Evolutionary conservation across 2,329 filamentous ascomycete genomes (phyloP).

Genomic region (Magnaporthiopsis poae): DNA sequence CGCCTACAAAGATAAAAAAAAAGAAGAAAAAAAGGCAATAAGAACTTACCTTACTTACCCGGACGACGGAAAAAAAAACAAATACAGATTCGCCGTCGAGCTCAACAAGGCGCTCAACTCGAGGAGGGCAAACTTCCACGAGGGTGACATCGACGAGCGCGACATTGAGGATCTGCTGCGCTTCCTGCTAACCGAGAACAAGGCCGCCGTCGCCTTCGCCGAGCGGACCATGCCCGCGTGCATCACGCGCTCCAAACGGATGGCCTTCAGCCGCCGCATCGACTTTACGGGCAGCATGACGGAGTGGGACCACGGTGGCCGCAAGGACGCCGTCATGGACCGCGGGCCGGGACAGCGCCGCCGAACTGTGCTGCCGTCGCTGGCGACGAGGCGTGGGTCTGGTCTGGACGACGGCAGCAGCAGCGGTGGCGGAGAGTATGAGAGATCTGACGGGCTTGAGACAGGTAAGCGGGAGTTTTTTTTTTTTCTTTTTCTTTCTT

Average conservation of each 20-base stretch:
- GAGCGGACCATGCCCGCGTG: slow-evolving; percentile 15
- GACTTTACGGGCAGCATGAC: slow-evolving; percentile 16
- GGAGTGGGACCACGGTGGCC: slow-evolving; percentile 16
- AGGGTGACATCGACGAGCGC: slow-evolving; percentile 15
- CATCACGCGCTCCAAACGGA: slow-evolving; percentile 20
- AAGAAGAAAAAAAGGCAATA: not conserved
- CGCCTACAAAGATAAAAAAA: not conserved
- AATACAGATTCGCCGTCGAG: slow-evolving; percentile 16
- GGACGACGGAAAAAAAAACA: no score
- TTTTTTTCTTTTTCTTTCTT: not conserved
- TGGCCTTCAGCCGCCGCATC: slow-evolving; percentile 17
- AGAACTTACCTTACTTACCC: no score
- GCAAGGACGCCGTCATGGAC: slow-evolving; percentile 4
- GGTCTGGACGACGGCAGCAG: not conserved
- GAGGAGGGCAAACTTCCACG: slow-evolving; percentile 9
- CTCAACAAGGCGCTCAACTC: slow-evolving; percentile 22
- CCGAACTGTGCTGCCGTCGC: not conserved
- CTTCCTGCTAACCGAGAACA: slow-evolving; percentile 15
- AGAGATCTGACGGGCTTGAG: not conserved
- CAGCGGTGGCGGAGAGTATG: not conserved
- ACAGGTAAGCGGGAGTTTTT: not conserved
- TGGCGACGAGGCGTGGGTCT: not conserved
- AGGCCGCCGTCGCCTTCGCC: slow-evolving; percentile 18
- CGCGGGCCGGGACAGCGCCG: not conserved
- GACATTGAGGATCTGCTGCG: slow-evolving; percentile 21